Conservation (phyloP, 2,329 filamentous ascomycete genomes). For the Neopestalotiopsis sp. region DNA sequence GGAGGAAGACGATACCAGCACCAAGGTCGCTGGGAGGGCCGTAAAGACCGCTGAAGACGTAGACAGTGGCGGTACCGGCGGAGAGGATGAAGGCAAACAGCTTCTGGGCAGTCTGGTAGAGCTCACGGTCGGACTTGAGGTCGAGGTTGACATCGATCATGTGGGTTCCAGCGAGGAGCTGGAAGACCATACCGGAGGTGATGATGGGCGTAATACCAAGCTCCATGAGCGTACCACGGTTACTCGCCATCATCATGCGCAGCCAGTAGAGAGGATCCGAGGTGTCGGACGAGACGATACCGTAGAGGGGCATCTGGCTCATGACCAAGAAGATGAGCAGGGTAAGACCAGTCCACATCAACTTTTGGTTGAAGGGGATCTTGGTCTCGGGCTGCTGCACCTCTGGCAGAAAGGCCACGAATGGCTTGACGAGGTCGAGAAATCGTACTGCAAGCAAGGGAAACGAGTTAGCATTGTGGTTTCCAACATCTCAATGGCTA, state of each 20-base stretch:
- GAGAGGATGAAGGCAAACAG: constrained; percentile 97
- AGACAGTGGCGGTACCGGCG: constrained; percentile 96
- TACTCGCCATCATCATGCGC: constrained; percentile 99
- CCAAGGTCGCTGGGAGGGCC: constrained; percentile 95
- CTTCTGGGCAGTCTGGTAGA: constrained; percentile 99
- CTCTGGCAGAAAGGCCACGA: constrained; percentile 99
- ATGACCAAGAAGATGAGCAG: constrained; percentile 99
- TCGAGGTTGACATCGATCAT: constrained; percentile 99
- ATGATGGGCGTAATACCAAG: constrained; percentile 98
- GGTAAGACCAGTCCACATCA: constrained; percentile 94
- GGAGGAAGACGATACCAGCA: constrained; percentile 95
- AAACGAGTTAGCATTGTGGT: constrained; percentile 20
- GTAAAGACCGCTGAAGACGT: constrained; percentile 97
- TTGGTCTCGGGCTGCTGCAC: constrained; percentile 98
- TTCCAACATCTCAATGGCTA: constrained; percentile 23
- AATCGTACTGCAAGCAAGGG: constrained; percentile 77
- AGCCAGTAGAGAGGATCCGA: constrained; percentile 99
- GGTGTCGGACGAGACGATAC: constrained; percentile 98
- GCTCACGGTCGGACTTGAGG: constrained; percentile 98
- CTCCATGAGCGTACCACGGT: constrained; percentile 95
- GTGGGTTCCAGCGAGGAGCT: constrained; percentile 98
- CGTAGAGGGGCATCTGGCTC: constrained; percentile 98
- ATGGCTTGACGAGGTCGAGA: constrained; percentile 99
- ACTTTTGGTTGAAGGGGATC: constrained; percentile 97
- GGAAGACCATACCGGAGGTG: constrained; percentile 99